Evolutionary conservation across 768 basidiomycete genomes (phyloP).

Genomic region (Termitomyces eurrhizus): DNA sequence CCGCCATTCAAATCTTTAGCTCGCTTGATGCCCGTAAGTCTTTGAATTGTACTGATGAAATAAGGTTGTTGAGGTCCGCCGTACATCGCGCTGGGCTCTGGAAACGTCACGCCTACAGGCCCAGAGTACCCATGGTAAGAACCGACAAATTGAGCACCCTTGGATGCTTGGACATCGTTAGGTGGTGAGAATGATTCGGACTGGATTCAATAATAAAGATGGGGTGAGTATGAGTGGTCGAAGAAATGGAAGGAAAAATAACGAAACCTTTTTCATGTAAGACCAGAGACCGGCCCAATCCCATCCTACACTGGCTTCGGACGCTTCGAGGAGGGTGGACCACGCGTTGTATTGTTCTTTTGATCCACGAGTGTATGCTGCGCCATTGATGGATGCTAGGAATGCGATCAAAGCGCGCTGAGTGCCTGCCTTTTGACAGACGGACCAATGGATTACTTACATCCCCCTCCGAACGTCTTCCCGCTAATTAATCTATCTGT

Average conservation of each 20-base stretch:
- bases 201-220: slow-evolving; percentile 18
- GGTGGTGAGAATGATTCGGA: slow-evolving; percentile 47
- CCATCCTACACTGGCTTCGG: slow-evolving; percentile 42
- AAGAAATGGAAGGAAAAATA: not conserved
- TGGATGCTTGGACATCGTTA: slow-evolving; percentile 38
- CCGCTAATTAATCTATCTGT: slow-evolving; percentile 26
- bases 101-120: slow-evolving; percentile 51
- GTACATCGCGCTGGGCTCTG: slow-evolving; percentile 42
- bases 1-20: slow-evolving; percentile 53
- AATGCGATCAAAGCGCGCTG: not conserved
- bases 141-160: slow-evolving; percentile 42
- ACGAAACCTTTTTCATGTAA: slow-evolving; percentile 45
- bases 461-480: slow-evolving; percentile 42
- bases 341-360: slow-evolving; percentile 42
- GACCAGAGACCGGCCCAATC: slow-evolving; percentile 39
- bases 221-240: not conserved
- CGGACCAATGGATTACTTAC: slow-evolving; percentile 19
- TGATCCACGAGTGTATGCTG: slow-evolving; percentile 39
- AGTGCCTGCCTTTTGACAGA: not conserved
- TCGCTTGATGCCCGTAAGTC: slow-evolving; percentile 44
- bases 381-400: slow-evolving; percentile 46
- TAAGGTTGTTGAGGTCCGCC: slow-evolving; percentile 49
- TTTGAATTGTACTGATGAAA: slow-evolving; percentile 45
- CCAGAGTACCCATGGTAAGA: slow-evolving; percentile 50
- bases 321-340: slow-evolving; percentile 32